Base-by-base conservation (phyloP, 495 filamentous ascomycete species). In the Tuber brumale region DNA sequence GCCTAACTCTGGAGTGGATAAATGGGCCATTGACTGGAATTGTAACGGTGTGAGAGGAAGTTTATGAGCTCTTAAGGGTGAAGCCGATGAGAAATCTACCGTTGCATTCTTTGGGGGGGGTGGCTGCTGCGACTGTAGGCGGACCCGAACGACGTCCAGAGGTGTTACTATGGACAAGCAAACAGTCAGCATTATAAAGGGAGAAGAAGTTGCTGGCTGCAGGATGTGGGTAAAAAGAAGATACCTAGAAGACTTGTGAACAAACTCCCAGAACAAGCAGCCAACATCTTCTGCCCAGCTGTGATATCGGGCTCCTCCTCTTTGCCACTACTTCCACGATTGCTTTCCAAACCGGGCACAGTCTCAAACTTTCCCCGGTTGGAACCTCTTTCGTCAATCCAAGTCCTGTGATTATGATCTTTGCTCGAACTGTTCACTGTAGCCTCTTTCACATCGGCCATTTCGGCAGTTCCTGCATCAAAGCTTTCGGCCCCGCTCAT, bases 121-220 rank as follows among this genome's bases (percentile, higher is more conserved):
- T 77, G 87, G 76, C 18, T 86, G 86, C 87, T 98, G 94, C 0
- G 96, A 94, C 85, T 99, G 95, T 75, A 97, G 87, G 70, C 95
- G 93, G 61, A 99, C 94, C 18, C 95, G 93, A 72, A 99, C 96
- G 70, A 99, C 96, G 83, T 99, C 95, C 37, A 99, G 89, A 75
- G 95, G 95, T 23, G 96, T 99, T 19, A 96, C 96, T 98, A 75
- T 31, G 16, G 70, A 7, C 44, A 57, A 37, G 4, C 21, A 37
- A 39, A 37, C 12, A 8, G 9, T 35, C 18, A 35, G 44, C 18
- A 35, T 37, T 5, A 19, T 44, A 31, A 74, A 16, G 35, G 16
- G 3, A n/a, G 12, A 61, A 61, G 8, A 10, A 10, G 9, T 31
- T 61, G 3, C 48, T 46, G 69, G 35, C 44, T 21, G 61, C 39